Base-by-base conservation (phyloP, 768 basidiomycete species). In the Boletus rubescentipes region DNA sequence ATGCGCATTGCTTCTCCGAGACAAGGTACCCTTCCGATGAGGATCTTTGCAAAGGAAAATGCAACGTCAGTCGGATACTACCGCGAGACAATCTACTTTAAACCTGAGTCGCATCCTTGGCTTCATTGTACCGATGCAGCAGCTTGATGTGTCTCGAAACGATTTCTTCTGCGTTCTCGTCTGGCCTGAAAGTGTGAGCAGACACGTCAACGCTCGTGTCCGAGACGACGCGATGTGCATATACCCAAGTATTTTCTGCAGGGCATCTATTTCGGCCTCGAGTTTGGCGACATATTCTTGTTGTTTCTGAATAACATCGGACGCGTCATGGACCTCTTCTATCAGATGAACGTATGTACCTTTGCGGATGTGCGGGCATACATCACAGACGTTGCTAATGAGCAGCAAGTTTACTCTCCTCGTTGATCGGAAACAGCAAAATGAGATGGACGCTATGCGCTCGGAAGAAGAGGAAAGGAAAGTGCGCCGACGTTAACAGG, bases 91-190 rank as follows among this genome's bases (percentile, higher is more conserved):
- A 43, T 44, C 49, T 15, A 51, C 32, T 31, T 45, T 11, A 46
- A 34, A 83, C 89, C 83, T 91, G 90, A 0, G 87, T 78, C 5
- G 89, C 90, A 66, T 92, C 90, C 64, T 91, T 91, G 9, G 87
- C 81, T 66, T 91, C 90, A 55, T 91, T 91, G 57, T 91, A 92
- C 35, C 73, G 75, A 67, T 91, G 90, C 34, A 91, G 72, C 4
- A 89, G 73, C 59, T 79, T 80, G 67, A 91, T 91, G 61, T 91
- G 87, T 14, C 74, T 71, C 55, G 84, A 82, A 21, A 87, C 81
- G 9, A 87, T 80, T 45, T 71, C 72, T 39, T 84, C 80, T 0
- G 85, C 79, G 46, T 84, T 79, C 53, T 77, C 75, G 40, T 67
- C 51, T 49, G 66, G 68, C 32, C 79, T 79, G 48, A 30, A 53